Evolutionary conservation across 2,329 filamentous ascomycete species (phyloP), one percentile per base, ranked within the genome.

Genomic region (Ophiosphaerella korrae): DNA sequence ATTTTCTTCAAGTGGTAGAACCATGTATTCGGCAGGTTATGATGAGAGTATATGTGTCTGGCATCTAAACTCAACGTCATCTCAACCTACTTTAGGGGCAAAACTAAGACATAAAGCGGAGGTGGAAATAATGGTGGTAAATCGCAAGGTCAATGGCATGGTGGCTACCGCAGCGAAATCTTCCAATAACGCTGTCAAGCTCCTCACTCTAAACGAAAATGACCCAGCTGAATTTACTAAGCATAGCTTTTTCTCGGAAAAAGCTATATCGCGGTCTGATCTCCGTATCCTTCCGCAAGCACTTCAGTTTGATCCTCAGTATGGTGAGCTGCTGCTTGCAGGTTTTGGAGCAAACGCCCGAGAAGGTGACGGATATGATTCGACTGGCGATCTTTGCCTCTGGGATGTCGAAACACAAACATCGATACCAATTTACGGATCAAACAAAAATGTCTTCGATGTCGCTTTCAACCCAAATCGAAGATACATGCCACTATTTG

Each of bases 361-460:
- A 11, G 32, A 47, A 9, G 59, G 72, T 16, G 52, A 55, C 33
- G 67, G 75, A 6, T 58, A 69, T 7, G 70, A 76, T 14, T 73
- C 68, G 5, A 74, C 73, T 32, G 84, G 84, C 2, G 79, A 84
- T 51, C 74, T 84, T 8, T 79, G 77, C 35, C 56, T 84, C 1
- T 87, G 82, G 82, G 76, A 80, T 52, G 59, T 83, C 3, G 62
- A 70, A 12, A 75, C 78, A 31, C 67, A 73, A 3, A 58, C 67
- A 8, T 60, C 73, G 21, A 55, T 81, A 1, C 58, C 70, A n/a
- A 64, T 84, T 0, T 67, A 70, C 9, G 78, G 78, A 1, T 75
- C 77, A 13, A 77, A 78, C 1, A 78, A 79, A 32, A 83, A 82
- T 50, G 77, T 86, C 0, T 86, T 85, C 58, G 83, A 86, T 55